phyloP scores from a whole-genome alignment of 2,329 filamentous ascomycete genomes.

The Exophiala sp. region DNA sequence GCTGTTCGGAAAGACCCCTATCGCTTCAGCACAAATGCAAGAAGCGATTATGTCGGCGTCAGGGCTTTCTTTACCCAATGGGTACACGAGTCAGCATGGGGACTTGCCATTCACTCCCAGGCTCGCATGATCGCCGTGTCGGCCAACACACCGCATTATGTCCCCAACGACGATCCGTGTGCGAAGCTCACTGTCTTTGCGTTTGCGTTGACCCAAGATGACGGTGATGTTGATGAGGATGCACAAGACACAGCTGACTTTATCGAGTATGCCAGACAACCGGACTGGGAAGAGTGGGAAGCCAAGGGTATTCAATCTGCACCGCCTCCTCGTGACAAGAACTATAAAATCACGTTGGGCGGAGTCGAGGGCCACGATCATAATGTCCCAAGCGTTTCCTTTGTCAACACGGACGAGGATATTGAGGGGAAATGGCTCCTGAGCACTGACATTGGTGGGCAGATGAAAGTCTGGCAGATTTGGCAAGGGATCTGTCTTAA shows the following conservation, averaged over 20 bases:
- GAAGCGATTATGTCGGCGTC: constrained; percentile 35
- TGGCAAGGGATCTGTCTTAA: constrained; percentile 38
- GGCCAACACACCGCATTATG: constrained; percentile 57
- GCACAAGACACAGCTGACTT: constrained; percentile 3
- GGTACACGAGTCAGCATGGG: constrained; percentile 81
- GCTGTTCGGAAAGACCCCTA: constrained; percentile 39
- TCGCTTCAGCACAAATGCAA: constrained; percentile 24
- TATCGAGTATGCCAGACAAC: constrained; percentile 3
- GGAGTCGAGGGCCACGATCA: constrained; percentile 36
- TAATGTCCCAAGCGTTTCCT: constrained; percentile 58
- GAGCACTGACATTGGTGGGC: constrained; percentile 55
- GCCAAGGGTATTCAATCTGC: background rate
- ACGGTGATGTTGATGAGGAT: constrained; percentile 18
- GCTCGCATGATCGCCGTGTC: constrained; percentile 85
- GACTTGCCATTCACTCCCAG: constrained; percentile 72
- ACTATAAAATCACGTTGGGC: constrained; percentile 41
- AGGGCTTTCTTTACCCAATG: constrained; percentile 68
- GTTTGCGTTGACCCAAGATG: constrained; percentile 41
- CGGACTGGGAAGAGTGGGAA: constrained; percentile 25
- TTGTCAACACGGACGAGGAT: constrained; percentile 57
- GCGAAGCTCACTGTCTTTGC: constrained; percentile 29
- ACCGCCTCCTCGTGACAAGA: constrained; percentile 35
- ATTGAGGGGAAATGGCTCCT: constrained; percentile 54
- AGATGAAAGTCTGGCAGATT: constrained; percentile 48
- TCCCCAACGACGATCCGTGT: constrained; percentile 20